phyloP scores from a whole-genome alignment of 805 yeast genomes.

The Nakazawaea molendinolei region DNA sequence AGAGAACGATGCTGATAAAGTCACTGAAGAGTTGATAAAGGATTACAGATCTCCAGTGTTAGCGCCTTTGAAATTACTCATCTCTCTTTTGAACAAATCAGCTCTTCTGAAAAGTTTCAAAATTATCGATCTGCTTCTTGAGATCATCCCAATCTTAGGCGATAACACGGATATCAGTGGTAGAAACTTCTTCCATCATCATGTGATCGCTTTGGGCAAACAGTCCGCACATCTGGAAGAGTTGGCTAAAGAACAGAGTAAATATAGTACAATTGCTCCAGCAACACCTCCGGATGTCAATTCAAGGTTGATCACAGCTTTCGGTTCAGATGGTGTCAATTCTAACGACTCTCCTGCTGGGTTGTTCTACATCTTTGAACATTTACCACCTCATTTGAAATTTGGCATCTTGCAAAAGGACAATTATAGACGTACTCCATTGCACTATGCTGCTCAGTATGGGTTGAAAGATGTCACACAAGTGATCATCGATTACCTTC shows the following conservation, averaged over 20 bases:
- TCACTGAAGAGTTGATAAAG: conserved; percentile 28
- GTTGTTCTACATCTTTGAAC: conserved; percentile 49
- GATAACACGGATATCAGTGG: conserved; percentile 73
- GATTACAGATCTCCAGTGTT: conserved; percentile 38
- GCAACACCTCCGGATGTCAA: conserved; percentile 49
- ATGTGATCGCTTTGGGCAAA: conserved; percentile 72
- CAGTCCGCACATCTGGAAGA: conserved; percentile 32
- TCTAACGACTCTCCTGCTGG: conserved; percentile 55
- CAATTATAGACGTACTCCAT: conserved; percentile 72
- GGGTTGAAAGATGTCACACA: conserved; percentile 64
- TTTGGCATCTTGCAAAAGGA: conserved; percentile 60
- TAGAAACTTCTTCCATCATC: conserved; percentile 81
- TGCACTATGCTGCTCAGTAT: conserved; percentile 85
- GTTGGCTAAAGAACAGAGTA: conserved; percentile 12
- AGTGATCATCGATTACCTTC: conserved; percentile 48
- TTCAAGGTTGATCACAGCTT: conserved; percentile 43
- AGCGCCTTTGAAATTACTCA: conserved; percentile 47
- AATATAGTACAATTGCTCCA: conserved; percentile 25
- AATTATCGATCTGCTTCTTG: conserved; percentile 54
- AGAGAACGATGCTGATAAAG: conserved; percentile 18
- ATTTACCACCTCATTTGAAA: conserved; percentile 47
- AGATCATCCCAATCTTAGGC: conserved; percentile 41
- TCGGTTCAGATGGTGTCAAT: conserved; percentile 57
- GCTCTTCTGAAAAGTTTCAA: conserved; percentile 46
- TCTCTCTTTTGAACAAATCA: conserved; percentile 60